Evolutionary conservation across 2,329 filamentous ascomycete genomes (phyloP), one percentile per base, ranked within the genome.

Genomic region (Aspergillus tanneri): DNA sequence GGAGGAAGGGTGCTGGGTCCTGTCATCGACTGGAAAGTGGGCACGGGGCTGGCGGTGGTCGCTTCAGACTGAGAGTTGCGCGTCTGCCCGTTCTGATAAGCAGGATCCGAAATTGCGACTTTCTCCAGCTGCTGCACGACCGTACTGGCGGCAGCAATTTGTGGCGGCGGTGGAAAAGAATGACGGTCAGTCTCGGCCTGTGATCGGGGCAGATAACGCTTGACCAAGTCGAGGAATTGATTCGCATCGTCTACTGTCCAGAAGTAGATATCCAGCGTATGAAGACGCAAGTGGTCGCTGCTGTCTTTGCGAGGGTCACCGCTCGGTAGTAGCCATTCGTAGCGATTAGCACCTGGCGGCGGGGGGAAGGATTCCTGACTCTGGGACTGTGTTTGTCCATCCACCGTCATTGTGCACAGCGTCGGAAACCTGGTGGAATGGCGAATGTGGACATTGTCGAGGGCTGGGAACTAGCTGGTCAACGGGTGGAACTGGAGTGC

Each of bases 111-210:
- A 46, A 85, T 78, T 4, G 82, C 82, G 3, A 82, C 76, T 36
- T 77, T 79, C 61, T 86, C 83, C 21, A 86, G 69, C 52, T 84
- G 78, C 52, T 84, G 80, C 12, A 86, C 82, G 0, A 86, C 77
- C 0, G 81, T 77, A 60, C 81, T 84, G 36, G 43, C 41, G 67
- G 84, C 73, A 5, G 70, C 50, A 49, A 64, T 50, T 50, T 74
- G 56, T 49, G 63, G 37, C 34, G 67, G 54, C 46, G 68, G 50
- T 5, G 72, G 54, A 35, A 69, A 67, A 11, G 71, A 66, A 4
- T 67, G 61, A 32, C 80, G 73, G 45, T 81, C 64, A 1, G 79
- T 72, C 52, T 78, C 77, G 7, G 84, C 52, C 46, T 77, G 74
- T 5, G 59, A 43, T 3, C 50, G 60, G 3, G 64, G 53, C 12